Evolutionary conservation across 2,329 filamentous ascomycete genomes (phyloP).

Genomic region (Blastomyces emzantsi): DNA sequence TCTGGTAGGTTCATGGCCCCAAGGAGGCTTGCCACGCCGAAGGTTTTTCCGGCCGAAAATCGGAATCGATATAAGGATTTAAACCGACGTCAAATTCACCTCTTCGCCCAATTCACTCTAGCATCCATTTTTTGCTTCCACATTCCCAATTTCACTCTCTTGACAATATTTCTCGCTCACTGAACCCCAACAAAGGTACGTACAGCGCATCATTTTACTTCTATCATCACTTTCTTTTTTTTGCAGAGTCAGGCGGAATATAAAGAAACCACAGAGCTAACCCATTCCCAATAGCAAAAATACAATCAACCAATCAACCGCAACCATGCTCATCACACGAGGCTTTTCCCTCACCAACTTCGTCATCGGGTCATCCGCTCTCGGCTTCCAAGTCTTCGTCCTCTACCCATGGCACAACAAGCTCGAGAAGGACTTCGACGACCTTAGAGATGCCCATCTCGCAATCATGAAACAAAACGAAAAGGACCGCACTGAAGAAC

Average conservation of each 20-base stretch:
- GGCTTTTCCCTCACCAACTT: constrained; percentile 57
- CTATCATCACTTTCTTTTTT: background rate
- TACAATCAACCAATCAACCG: background rate
- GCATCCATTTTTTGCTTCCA: background rate
- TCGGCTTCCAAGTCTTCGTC: constrained; percentile 60
- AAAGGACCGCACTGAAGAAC: constrained; percentile 11
- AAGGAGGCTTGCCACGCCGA: too few species aligned
- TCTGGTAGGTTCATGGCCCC: too few species aligned
- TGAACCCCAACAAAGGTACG: background rate
- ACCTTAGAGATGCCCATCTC: constrained; percentile 50
- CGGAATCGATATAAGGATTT: too few species aligned
- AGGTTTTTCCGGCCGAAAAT: too few species aligned
- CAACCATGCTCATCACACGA: constrained; percentile 40
- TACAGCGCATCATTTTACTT: background rate
- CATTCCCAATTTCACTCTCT: background rate
- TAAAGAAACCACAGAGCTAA: background rate
- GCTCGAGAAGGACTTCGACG: constrained; percentile 53
- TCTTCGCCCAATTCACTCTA: too few species aligned
- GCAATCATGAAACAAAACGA: constrained; percentile 23
- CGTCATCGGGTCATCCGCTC: constrained; percentile 53
- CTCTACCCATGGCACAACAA: constrained; percentile 63
- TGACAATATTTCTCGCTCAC: background rate
- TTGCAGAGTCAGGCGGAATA: background rate
- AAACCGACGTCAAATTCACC: too few species aligned
- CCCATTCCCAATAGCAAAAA: background rate